A percentile compares a stretch with the other conserved stretches of the same genome.
Evolutionary conservation across 2,329 filamentous ascomycete species (phyloP).

Genomic region (Cercospora sp.): DNA sequence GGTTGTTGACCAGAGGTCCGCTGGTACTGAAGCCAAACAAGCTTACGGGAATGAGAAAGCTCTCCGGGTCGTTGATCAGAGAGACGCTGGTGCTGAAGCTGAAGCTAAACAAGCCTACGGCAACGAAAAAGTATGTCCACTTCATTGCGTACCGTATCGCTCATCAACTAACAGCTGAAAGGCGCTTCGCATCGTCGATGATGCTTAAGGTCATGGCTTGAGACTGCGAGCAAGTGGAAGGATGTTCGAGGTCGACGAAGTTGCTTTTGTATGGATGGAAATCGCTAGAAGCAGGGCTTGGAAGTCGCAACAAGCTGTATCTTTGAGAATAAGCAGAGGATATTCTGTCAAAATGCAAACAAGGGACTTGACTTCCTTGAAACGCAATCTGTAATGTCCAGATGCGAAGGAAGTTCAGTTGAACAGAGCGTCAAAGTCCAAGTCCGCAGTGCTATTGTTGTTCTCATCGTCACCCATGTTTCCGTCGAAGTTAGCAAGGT

Average conservation of each 20-base stretch:
- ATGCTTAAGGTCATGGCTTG: not conserved
- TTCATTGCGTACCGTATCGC: not conserved
- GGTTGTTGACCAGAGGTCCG: not conserved
- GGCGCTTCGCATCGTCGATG: not conserved
- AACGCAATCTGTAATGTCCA: not conserved
- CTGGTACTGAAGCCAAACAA: not conserved
- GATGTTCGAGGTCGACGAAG: not conserved
- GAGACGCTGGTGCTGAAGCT: slow-evolving; percentile 3
- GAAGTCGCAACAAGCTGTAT: not conserved
- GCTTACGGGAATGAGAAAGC: slow-evolving; percentile 5
- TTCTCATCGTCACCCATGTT: slow-evolving; percentile 20
- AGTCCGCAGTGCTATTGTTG: slow-evolving; percentile 4
- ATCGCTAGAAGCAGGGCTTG: not conserved
- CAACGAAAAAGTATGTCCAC: not conserved
- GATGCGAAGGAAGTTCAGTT: slow-evolving; percentile 6
- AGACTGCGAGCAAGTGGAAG: not conserved
- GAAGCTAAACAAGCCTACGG: slow-evolving; percentile 2
- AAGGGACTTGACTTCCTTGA: not conserved
- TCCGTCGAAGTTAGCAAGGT: slow-evolving; percentile 38
- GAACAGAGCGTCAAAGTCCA: slow-evolving; percentile 30
- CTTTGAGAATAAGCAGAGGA: not conserved
- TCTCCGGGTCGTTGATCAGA: not conserved
- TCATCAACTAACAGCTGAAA: not conserved
- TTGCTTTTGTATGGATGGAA: not conserved
- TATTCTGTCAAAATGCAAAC: not conserved